A percentile compares a stretch with the other conserved stretches of the same genome.
Conservation (phyloP, 345 rosid species). For the Diplotaxis tenuifolia region DNA sequence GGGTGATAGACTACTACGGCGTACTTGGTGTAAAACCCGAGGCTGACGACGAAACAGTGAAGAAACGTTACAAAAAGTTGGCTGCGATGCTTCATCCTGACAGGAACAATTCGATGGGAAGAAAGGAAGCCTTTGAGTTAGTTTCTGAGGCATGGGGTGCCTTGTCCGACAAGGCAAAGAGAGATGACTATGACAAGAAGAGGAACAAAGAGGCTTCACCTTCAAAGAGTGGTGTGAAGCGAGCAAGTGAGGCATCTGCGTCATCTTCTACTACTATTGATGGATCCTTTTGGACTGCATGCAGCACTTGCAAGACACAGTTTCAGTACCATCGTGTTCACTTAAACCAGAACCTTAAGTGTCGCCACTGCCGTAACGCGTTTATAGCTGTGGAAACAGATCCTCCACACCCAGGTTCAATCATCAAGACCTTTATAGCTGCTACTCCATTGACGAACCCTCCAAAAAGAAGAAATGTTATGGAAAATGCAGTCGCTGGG, state of each 20-base stretch:
- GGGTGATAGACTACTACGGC: constrained; percentile 55
- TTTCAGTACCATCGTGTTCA: constrained; percentile 63
- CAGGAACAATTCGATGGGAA: constrained; percentile 60
- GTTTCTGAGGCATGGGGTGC: constrained; percentile 59
- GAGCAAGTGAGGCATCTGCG: constrained; percentile 28
- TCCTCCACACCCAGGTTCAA: constrained; percentile 55
- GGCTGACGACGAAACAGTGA: constrained; percentile 56
- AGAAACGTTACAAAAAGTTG: constrained; percentile 55
- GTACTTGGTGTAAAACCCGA: constrained; percentile 53
- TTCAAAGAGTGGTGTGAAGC: constrained; percentile 2
- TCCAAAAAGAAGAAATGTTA: constrained; percentile 48
- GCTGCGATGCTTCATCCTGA: constrained; percentile 71
- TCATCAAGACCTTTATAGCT: constrained; percentile 47
- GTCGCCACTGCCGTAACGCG: constrained; percentile 63
- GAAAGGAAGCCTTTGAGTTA: constrained; percentile 67
- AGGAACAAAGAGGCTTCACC: constrained; percentile 42
- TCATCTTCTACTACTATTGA: constrained; percentile 26
- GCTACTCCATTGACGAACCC: constrained; percentile 22
- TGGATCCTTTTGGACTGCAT: constrained; percentile 68
- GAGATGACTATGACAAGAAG: constrained; percentile 53
- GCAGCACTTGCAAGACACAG: constrained; percentile 61
- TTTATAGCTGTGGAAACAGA: constrained; percentile 66
- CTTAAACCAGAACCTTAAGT: constrained; percentile 62
- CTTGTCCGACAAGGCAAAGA: constrained; percentile 54
- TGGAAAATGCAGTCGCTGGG: constrained; percentile 42